phyloP scores from a whole-genome alignment of 129 eudicot species.

The Silybum marianum region DNA sequence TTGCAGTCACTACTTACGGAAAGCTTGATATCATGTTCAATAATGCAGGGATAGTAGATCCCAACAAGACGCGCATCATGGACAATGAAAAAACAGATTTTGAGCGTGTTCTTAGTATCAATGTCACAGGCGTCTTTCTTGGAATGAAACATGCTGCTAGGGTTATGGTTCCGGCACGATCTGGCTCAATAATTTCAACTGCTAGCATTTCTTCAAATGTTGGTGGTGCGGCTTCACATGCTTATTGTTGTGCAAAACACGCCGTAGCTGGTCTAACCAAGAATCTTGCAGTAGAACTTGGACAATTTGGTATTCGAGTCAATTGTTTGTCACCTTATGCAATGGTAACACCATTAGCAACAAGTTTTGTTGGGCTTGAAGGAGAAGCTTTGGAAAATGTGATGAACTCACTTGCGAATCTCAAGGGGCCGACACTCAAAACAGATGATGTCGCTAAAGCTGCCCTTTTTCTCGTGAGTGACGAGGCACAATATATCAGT shows the following conservation, averaged over 20 bases:
- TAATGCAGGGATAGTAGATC: conserved; percentile 55
- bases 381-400: conserved; percentile 30
- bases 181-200: conserved; percentile 53
- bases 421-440: conserved; percentile 47
- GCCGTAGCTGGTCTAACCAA: conserved; percentile 58
- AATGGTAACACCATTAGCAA: conserved; percentile 42
- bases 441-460: conserved; percentile 55
- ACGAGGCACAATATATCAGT: conserved; percentile 59
- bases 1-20: conserved; percentile 45
- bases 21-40: conserved; percentile 66
- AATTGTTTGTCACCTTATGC: conserved; percentile 64
- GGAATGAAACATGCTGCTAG: conserved; percentile 76
- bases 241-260: conserved; percentile 55
- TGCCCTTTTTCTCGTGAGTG: conserved; percentile 56
- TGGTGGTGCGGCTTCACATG: conserved; percentile 56
- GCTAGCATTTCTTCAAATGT: conserved; percentile 46
- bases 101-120: conserved; percentile 47
- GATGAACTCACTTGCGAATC: conserved; percentile 31
- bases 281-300: conserved; percentile 57
- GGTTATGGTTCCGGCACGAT: conserved; percentile 60
- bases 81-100: conserved; percentile 52
- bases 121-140: conserved; percentile 56
- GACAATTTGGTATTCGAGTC: conserved; percentile 62
- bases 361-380: conserved; percentile 31
- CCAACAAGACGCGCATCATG: conserved; percentile 38